A percentile compares a stretch with the other conserved stretches of the same genome.
phyloP scores from a whole-genome alignment of 106 monocot genomes.

The Allium fistulosum region DNA sequence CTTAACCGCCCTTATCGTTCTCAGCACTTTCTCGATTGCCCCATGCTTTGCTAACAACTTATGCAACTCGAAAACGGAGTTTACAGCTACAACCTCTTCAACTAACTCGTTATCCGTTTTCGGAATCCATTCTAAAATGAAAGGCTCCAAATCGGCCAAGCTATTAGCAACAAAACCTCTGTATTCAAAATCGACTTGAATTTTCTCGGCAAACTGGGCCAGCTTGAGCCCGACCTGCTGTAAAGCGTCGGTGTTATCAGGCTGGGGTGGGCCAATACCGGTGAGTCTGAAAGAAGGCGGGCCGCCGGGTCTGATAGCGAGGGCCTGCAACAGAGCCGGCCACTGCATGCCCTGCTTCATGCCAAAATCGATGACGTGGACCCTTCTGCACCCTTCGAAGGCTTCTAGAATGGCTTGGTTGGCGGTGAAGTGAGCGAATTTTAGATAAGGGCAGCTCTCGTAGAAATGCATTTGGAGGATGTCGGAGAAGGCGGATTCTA shows the following conservation, averaged over 20 bases:
- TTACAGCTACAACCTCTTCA: slow-evolving; percentile 49
- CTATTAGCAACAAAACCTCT: slow-evolving; percentile 48
- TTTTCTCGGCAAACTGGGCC: slow-evolving; percentile 69
- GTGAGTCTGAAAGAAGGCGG: slow-evolving; percentile 84
- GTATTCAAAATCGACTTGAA: slow-evolving; percentile 73
- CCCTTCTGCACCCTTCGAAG: slow-evolving; percentile 51
- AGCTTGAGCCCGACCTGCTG: slow-evolving; percentile 80
- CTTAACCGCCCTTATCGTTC: slow-evolving; percentile 32
- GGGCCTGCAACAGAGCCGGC: slow-evolving; percentile 90
- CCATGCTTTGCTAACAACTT: slow-evolving; percentile 45
- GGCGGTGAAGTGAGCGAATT: slow-evolving; percentile 98
- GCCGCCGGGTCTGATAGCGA: slow-evolving; percentile 78
- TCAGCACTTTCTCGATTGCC: slow-evolving; percentile 44
- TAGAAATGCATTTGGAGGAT: slow-evolving; percentile 89
- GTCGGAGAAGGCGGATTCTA: slow-evolving; percentile 37
- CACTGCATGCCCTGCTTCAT: slow-evolving; percentile 95
- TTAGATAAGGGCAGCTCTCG: slow-evolving; percentile 93
- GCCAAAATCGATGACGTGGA: slow-evolving; percentile 94
- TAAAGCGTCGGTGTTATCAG: slow-evolving; percentile 56
- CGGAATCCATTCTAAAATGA: slow-evolving; percentile 30
- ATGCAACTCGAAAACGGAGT: slow-evolving; percentile 89
- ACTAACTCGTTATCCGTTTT: background rate
- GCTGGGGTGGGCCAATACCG: slow-evolving; percentile 78
- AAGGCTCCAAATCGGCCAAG: slow-evolving; percentile 74
- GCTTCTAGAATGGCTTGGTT: slow-evolving; percentile 97